These are phyloP conservation scores for Talaromyces stipitatus DNA, from an alignment of 495 filamentous ascomycete genomes.

Conservation along the genomic window DNA sequence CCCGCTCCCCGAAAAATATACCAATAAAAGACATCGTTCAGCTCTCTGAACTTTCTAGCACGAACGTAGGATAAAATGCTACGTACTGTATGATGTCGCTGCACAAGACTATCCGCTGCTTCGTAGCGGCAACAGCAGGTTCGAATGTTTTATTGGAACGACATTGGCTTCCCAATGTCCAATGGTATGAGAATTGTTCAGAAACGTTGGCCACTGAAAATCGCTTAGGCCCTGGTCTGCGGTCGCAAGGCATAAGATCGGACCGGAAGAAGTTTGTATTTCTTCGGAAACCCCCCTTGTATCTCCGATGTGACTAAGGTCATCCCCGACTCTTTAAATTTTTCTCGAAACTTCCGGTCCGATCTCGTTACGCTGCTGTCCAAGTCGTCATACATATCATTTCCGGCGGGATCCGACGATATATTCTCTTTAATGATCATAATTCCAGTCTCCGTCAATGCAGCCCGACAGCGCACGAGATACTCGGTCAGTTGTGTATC, in stretches of 20 bases:
- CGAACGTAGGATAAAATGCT: too few relatives aligned
- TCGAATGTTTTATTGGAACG: too few relatives aligned
- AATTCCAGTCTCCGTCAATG: slow-evolving; percentile 40
- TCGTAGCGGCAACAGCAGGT: too few relatives aligned
- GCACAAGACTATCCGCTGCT: too few relatives aligned
- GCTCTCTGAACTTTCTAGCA: too few relatives aligned
- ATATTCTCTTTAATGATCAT: slow-evolving; percentile 87
- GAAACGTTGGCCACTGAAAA: too few relatives aligned
- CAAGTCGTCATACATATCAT: slow-evolving; percentile 66
- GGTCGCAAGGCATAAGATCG: neutral
- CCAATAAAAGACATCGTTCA: too few relatives aligned
- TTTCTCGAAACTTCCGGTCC: slow-evolving; percentile 27
- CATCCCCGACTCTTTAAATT: neutral
- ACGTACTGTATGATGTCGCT: too few relatives aligned
- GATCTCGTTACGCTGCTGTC: slow-evolving; percentile 77
- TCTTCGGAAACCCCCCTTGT: neutral
- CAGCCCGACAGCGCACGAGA: slow-evolving; percentile 50
- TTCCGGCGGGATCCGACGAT: slow-evolving; percentile 42
- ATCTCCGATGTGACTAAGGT: neutral
- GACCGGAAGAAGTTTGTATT: neutral
- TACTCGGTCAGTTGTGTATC: slow-evolving; percentile 68
- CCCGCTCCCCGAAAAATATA: too few relatives aligned
- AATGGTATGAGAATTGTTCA: too few relatives aligned
- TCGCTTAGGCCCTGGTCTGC: too few relatives aligned
- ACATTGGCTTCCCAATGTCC: too few relatives aligned